Evolutionary conservation across 2,329 filamentous ascomycete genomes (phyloP).

Genomic region (Onygenales sp.): DNA sequence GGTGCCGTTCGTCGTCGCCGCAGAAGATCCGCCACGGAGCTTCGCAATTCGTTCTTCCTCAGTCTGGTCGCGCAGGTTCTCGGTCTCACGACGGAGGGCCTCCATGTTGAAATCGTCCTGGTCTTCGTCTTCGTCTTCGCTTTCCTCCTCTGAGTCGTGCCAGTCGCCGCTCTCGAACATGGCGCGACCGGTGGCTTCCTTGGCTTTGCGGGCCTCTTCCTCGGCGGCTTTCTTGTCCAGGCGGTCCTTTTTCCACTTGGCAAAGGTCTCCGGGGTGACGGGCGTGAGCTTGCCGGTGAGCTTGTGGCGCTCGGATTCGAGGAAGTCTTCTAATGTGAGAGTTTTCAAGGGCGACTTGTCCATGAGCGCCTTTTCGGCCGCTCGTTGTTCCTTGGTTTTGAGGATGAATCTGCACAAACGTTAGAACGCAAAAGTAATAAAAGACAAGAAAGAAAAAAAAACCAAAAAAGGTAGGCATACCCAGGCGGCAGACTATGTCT

Average conservation of each 20-base stretch:
- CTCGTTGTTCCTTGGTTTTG: conserved; percentile 95
- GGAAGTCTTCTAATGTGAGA: conserved; percentile 90
- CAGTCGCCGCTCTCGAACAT: conserved; percentile 97
- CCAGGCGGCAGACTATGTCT: conserved; percentile 90
- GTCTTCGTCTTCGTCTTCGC: conserved; percentile 52
- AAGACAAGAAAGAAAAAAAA: neutral
- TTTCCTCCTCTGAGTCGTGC: conserved; percentile 56
- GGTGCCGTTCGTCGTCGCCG: neutral
- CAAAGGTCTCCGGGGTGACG: conserved; percentile 84
- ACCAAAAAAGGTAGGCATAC: conserved; percentile 46
- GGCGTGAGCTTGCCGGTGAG: conserved; percentile 85
- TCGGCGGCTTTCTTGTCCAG: conserved; percentile 94
- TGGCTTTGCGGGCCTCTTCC: conserved; percentile 77
- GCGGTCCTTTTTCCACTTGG: conserved; percentile 94
- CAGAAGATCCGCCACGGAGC: conserved; percentile 17
- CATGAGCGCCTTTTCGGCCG: conserved; percentile 87
- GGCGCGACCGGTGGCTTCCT: conserved; percentile 89
- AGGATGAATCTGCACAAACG: conserved; percentile 64
- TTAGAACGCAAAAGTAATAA: conserved; percentile 6
- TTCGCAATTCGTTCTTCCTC: conserved; percentile 59
- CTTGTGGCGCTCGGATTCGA: conserved; percentile 94
- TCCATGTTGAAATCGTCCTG: conserved; percentile 46
- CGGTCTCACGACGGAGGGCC: conserved; percentile 46
- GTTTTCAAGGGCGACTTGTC: conserved; percentile 95
- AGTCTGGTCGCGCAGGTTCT: conserved; percentile 82